A percentile compares a stretch with the other conserved stretches of the same genome.
Evolutionary conservation across 805 yeast species (phyloP).

Genomic region (Zygosaccharomyces lentus): DNA sequence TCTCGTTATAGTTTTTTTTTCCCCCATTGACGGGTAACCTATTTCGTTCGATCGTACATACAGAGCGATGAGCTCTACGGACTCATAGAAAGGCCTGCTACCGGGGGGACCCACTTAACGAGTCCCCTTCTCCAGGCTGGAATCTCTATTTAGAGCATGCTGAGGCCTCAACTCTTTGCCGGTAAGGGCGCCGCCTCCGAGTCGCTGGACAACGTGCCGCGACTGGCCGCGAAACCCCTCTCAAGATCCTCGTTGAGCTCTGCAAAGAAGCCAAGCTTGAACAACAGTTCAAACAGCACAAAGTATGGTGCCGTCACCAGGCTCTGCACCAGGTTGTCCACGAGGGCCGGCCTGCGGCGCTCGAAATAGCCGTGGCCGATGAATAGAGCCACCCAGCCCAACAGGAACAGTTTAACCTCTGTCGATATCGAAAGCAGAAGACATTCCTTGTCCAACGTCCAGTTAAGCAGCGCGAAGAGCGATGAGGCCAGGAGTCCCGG

Average conservation of each 20-base stretch:
- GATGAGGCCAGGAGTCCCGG: constrained; percentile 46
- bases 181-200: background rate
- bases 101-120: background rate
- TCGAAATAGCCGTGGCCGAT: constrained; percentile 85
- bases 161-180: background rate
- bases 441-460: constrained; percentile 21
- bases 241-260: constrained; percentile 40
- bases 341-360: constrained; percentile 76
- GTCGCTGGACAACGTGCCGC: constrained; percentile 33
- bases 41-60: constrained; percentile 4
- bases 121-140: no score
- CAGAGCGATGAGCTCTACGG: background rate
- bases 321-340: constrained; percentile 81
- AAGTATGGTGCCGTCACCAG: constrained; percentile 88
- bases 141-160: no score
- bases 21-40: constrained; percentile 1
- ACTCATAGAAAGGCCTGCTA: background rate
- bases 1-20: background rate
- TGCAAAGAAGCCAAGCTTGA: constrained; percentile 57
- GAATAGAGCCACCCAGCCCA: constrained; percentile 79
- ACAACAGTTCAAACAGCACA: constrained; percentile 72
- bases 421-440: constrained; percentile 11
- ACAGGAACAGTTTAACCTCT: constrained; percentile 41
- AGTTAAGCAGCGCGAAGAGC: constrained; percentile 35
- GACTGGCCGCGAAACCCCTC: constrained; percentile 39